Conservation (phyloP, 164 flowering plant genomes). For the Kalanchoe fedtschenkoi region DNA sequence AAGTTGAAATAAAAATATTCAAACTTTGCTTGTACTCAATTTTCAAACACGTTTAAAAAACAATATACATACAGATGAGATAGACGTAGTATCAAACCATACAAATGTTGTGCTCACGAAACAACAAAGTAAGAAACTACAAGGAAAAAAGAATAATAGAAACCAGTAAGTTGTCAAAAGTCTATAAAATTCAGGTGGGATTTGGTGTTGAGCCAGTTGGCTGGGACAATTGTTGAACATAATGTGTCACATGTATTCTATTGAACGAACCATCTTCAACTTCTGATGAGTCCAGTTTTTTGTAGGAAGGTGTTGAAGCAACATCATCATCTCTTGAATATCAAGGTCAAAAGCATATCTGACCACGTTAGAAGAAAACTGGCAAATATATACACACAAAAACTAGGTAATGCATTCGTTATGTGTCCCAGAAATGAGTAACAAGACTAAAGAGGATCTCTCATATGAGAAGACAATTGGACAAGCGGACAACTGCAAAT, state of each 20-base stretch:
- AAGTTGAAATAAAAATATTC: too few relatives aligned
- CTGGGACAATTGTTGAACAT: conserved; percentile 90
- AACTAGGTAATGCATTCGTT: conserved; percentile 93
- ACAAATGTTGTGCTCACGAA: too few relatives aligned
- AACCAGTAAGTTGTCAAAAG: neutral
- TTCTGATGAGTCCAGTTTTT: conserved; percentile 71
- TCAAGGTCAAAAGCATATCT: conserved; percentile 79
- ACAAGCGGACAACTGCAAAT: conserved; percentile 99
- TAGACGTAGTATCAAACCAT: too few relatives aligned
- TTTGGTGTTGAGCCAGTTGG: conserved; percentile 39
- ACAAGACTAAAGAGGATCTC: conserved; percentile 97
- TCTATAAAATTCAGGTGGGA: neutral
- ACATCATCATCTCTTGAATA: conserved; percentile 96
- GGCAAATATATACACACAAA: conserved; percentile 91
- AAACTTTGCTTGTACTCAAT: too few relatives aligned
- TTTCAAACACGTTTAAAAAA: too few relatives aligned
- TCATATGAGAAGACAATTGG: conserved; percentile 93
- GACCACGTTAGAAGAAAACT: conserved; percentile 98
- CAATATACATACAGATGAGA: too few relatives aligned
- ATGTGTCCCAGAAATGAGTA: conserved; percentile 96
- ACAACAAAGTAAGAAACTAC: too few relatives aligned
- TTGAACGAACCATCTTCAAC: conserved; percentile 90
- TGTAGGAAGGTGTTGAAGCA: conserved; percentile 93
- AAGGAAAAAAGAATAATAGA: too few relatives aligned
- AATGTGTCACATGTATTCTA: conserved; percentile 94